These are phyloP conservation scores for Saturnispora sanitii DNA, from an alignment of 805 yeast genomes.

Conservation along the genomic window DNA sequence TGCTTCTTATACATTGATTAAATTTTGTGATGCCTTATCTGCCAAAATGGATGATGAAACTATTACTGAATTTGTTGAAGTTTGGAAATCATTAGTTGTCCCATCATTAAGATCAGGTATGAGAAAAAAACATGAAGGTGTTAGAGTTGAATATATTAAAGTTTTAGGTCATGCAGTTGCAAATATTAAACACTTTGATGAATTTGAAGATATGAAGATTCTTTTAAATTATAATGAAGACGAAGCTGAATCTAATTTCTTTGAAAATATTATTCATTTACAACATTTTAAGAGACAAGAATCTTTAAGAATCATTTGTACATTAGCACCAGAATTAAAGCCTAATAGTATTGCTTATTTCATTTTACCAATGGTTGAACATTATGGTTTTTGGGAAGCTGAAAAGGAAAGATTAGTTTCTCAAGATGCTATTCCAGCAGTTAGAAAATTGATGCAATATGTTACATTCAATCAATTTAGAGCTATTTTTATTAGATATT, in stretches of 20 bases:
- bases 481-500: conserved; percentile 63
- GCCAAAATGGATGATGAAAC: conserved; percentile 20
- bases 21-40: conserved; percentile 53
- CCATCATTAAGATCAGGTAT: conserved; percentile 63
- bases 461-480: conserved; percentile 74
- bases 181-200: conserved; percentile 32
- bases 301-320: conserved; percentile 61
- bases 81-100: conserved; percentile 45
- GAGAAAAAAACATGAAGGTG: conserved; percentile 46
- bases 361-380: conserved; percentile 77
- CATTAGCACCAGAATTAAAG: conserved; percentile 34
- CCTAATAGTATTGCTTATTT: conserved; percentile 64
- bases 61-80: conserved; percentile 25
- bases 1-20: conserved; percentile 52
- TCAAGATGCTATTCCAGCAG: conserved; percentile 54
- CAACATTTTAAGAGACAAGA: conserved; percentile 81
- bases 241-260: conserved; percentile 68
- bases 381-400: conserved; percentile 51
- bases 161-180: conserved; percentile 56
- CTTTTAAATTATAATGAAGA: conserved; percentile 58
- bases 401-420: conserved; percentile 54
- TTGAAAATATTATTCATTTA: conserved; percentile 61
- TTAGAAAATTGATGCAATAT: conserved; percentile 46
- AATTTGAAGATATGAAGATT: conserved; percentile 55
- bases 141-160: conserved; percentile 63